phyloP scores from a whole-genome alignment of 1,284 basidiomycete genomes.

The Leccinum angustisporum region DNA sequence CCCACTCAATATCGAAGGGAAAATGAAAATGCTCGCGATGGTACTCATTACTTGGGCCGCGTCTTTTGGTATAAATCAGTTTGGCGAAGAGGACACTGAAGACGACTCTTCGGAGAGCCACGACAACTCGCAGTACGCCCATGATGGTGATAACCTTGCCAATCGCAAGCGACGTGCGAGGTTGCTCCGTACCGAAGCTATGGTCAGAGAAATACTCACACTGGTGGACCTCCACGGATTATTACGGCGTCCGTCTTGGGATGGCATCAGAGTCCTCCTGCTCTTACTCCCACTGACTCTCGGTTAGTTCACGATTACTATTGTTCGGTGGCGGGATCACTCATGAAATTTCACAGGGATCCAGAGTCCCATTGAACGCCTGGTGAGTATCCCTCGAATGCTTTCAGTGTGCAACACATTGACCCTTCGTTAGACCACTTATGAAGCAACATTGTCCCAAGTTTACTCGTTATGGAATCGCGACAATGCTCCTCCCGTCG shows the following conservation, averaged over 20 bases:
- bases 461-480: slow-evolving; percentile 71
- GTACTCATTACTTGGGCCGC: slow-evolving; percentile 81
- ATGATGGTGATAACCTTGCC: slow-evolving; percentile 19
- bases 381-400: slow-evolving; percentile 34
- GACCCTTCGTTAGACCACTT: slow-evolving; percentile 44
- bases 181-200: slow-evolving; percentile 43
- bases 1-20: slow-evolving; percentile 55
- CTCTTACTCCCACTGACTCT: slow-evolving; percentile 79
- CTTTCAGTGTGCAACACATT: neutral
- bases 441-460: slow-evolving; percentile 61
- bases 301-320: slow-evolving; percentile 44
- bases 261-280: slow-evolving; percentile 77
- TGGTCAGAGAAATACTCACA: slow-evolving; percentile 72
- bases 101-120: slow-evolving; percentile 23
- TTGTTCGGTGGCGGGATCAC: slow-evolving; percentile 8
- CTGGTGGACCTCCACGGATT: slow-evolving; percentile 78
- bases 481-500: slow-evolving; percentile 43
- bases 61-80: slow-evolving; percentile 82
- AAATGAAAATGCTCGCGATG: slow-evolving; percentile 57
- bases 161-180: slow-evolving; percentile 22
- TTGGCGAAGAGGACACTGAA: slow-evolving; percentile 40
- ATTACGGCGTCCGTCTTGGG: slow-evolving; percentile 81
- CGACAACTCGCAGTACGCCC: slow-evolving; percentile 12
- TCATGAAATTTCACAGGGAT: slow-evolving; percentile 38
- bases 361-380: slow-evolving; percentile 50